Evolutionary conservation across 306 rosid genomes (phyloP).

Genomic region (Calophaca sinica): DNA sequence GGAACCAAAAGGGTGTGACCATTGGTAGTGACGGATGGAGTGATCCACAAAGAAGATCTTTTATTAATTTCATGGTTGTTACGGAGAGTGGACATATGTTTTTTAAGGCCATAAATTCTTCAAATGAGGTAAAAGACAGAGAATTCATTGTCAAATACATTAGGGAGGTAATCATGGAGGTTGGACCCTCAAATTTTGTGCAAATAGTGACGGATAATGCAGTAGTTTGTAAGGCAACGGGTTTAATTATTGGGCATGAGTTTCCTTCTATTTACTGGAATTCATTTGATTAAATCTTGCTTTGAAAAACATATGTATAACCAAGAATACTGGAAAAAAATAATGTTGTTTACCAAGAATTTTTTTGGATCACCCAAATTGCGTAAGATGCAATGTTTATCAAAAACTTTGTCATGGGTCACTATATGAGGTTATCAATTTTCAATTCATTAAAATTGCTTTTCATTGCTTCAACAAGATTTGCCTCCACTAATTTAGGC

Average conservation of each 20-base stretch:
- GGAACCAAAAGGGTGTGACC: neutral
- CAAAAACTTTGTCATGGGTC: too few species aligned
- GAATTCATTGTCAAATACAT: neutral
- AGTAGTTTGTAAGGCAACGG: neutral
- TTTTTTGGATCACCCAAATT: too few species aligned
- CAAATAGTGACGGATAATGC: neutral
- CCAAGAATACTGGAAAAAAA: too few species aligned
- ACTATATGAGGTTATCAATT: too few species aligned
- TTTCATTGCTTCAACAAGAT: too few species aligned
- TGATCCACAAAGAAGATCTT: neutral
- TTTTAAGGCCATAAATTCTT: neutral
- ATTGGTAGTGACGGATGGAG: neutral
- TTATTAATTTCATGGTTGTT: neutral
- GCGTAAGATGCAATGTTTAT: too few species aligned
- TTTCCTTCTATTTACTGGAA: neutral
- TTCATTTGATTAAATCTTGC: neutral
- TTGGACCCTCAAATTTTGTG: neutral
- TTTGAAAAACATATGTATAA: too few species aligned
- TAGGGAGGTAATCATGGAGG: neutral
- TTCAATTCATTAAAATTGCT: too few species aligned
- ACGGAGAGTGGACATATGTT: neutral
- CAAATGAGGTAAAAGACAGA: neutral
- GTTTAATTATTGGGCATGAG: neutral
- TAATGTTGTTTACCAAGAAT: too few species aligned
- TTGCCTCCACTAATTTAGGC: too few species aligned